Conservation (phyloP, 768 basidiomycete genomes). For the Tricholoma terreum region DNA sequence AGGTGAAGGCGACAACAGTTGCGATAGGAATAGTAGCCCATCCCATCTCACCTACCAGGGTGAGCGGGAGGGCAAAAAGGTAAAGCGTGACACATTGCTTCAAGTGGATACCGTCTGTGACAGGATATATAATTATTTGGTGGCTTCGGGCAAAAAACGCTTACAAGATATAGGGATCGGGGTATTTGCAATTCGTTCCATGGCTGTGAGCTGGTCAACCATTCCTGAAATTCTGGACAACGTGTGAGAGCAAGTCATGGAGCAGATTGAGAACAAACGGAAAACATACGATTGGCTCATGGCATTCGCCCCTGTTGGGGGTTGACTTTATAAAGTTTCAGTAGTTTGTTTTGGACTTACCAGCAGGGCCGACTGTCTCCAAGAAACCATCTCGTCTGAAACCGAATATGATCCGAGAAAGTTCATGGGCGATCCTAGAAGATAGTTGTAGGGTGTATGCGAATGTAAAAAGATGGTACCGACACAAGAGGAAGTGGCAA, state of each 20-base stretch:
- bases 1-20: conserved; percentile 83
- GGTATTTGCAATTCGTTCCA: conserved; percentile 92
- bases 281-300: conserved; percentile 60
- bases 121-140: conserved; percentile 3
- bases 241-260: conserved; percentile 1
- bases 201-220: conserved; percentile 79
- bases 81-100: conserved; percentile 96
- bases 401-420: conserved; percentile 62
- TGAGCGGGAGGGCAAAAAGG: conserved; percentile 87
- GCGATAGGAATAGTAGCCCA: conserved; percentile 86
- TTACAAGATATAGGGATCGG: conserved; percentile 75
- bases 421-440: conserved; percentile 75
- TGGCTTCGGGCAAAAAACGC: conserved; percentile 18
- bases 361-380: conserved; percentile 88
- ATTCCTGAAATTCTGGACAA: conserved; percentile 64
- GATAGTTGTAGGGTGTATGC: neutral
- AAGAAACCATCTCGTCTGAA: conserved; percentile 80
- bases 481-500: conserved; percentile 83
- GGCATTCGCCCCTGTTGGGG: conserved; percentile 64
- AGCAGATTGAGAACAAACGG: neutral
- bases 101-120: conserved; percentile 78
- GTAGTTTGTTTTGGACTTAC: conserved; percentile 32
- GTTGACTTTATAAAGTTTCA: neutral
- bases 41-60: conserved; percentile 76
- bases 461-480: conserved; percentile 17